Percentiles rank a stretch among this genome's conserved stretches.
Conservation (phyloP, 176 grass and related monocot genomes). For the Canna indica region DNA sequence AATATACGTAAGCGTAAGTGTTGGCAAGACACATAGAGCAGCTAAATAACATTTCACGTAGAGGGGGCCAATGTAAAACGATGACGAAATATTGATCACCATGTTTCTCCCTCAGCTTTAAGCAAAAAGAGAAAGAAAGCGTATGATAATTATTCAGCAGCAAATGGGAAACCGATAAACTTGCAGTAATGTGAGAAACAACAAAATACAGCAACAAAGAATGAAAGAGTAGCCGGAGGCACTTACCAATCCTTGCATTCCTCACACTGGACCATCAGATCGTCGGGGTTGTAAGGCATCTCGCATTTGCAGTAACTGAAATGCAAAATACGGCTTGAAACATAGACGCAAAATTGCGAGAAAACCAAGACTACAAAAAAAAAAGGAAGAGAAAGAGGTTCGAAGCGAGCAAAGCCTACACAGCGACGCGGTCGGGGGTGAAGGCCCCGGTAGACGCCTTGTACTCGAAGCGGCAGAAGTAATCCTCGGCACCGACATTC, state of each 20-base stretch:
- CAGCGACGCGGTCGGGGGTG: slow-evolving; percentile 4
- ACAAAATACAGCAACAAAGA: not conserved
- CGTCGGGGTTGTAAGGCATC: slow-evolving; percentile 11
- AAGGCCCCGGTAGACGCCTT: slow-evolving; percentile 6
- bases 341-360: not conserved
- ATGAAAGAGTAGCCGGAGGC: not conserved
- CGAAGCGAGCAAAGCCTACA: slow-evolving; percentile 1
- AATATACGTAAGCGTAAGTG: no score
- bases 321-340: not conserved
- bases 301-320: slow-evolving; percentile 9
- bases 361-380: not conserved
- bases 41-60: no score
- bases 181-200: no score
- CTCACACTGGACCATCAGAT: slow-evolving; percentile 10
- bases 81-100: no score
- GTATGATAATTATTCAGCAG: not conserved
- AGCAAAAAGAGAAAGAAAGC: not conserved
- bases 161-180: not conserved
- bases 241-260: slow-evolving; percentile 13
- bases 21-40: no score
- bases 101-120: not conserved
- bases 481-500: slow-evolving; percentile 8
- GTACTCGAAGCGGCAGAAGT: slow-evolving; percentile 13
- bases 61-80: not conserved
- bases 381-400: not conserved